Evolutionary conservation across 805 yeast species (phyloP).

Genomic region (Maudiozyma saulgeensis): DNA sequence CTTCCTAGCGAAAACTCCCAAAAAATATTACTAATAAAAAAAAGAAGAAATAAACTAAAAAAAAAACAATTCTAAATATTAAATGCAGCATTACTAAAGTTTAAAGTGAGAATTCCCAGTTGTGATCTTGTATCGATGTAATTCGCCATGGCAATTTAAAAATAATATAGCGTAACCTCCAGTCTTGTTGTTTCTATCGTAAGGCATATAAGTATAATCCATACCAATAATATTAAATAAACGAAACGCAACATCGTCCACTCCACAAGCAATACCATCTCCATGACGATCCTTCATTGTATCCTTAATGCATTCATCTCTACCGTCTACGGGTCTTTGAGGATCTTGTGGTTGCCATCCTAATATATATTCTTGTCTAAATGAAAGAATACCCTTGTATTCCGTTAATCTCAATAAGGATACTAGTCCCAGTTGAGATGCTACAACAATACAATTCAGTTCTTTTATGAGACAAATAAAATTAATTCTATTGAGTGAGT

Average conservation of each 20-base stretch:
- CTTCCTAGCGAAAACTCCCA: too few species aligned
- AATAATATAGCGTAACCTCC: constrained; percentile 13
- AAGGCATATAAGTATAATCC: constrained; percentile 15
- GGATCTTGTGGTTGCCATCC: constrained; percentile 22
- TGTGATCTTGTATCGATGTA: constrained; percentile 4
- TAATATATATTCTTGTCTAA: constrained; percentile 22
- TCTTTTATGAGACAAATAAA: constrained; percentile 19
- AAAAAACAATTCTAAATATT: neutral
- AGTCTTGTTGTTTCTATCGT: constrained; percentile 4
- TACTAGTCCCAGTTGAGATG: constrained; percentile 18
- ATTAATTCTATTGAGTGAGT: constrained; percentile 11
- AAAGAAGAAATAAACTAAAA: too few species aligned
- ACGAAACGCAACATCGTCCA: constrained; percentile 15
- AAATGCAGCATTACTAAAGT: neutral
- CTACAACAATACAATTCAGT: constrained; percentile 20
- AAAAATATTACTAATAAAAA: too few species aligned
- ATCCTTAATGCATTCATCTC: constrained; percentile 4
- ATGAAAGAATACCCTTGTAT: constrained; percentile 21
- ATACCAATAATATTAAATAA: constrained; percentile 14
- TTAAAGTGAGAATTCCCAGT: neutral
- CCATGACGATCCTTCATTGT: neutral
- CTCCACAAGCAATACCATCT: constrained; percentile 6
- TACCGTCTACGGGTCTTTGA: neutral
- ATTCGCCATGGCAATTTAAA: constrained; percentile 1
- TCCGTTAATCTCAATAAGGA: constrained; percentile 22